These are phyloP conservation scores for Gilbertella persicaria DNA, from an alignment of 371 early-diverging fungal species.

Conservation along the genomic window DNA sequence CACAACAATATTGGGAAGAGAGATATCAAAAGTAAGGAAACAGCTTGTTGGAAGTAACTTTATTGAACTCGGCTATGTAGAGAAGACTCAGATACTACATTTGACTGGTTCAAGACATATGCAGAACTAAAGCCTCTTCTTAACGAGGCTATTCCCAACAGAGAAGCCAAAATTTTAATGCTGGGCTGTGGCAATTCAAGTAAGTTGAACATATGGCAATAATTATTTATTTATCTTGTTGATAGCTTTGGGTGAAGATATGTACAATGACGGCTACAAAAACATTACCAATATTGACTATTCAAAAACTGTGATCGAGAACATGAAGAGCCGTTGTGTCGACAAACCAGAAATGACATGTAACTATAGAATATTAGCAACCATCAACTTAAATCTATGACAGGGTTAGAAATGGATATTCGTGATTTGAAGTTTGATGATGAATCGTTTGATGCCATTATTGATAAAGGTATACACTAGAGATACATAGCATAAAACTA, in stretches of 20 bases:
- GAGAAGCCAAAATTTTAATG: conserved; percentile 66
- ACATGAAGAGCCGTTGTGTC: conserved; percentile 68
- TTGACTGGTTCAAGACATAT: conserved; percentile 90
- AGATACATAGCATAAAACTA: neutral
- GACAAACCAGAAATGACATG: conserved; percentile 66
- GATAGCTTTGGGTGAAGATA: conserved; percentile 74
- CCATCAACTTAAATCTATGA: too few species aligned
- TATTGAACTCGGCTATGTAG: conserved; percentile 23
- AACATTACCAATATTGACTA: conserved; percentile 83
- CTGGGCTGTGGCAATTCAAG: conserved; percentile 83
- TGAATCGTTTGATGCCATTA: conserved; percentile 69
- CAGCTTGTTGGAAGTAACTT: neutral
- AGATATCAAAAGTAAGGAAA: conserved; percentile 40
- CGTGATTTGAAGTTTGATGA: conserved; percentile 63
- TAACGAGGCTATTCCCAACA: conserved; percentile 55
- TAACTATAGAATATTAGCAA: too few species aligned
- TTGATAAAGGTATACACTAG: conserved; percentile 76
- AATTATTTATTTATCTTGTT: neutral
- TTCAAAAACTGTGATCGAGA: conserved; percentile 74
- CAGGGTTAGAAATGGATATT: conserved; percentile 85
- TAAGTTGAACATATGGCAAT: conserved; percentile 21
- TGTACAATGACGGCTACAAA: conserved; percentile 80
- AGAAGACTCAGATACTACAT: conserved; percentile 57
- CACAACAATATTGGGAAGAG: conserved; percentile 67
- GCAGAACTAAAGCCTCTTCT: conserved; percentile 69